Evolutionary conservation across 768 basidiomycete species (phyloP).

Genomic region (Leccinum ochraceum): DNA sequence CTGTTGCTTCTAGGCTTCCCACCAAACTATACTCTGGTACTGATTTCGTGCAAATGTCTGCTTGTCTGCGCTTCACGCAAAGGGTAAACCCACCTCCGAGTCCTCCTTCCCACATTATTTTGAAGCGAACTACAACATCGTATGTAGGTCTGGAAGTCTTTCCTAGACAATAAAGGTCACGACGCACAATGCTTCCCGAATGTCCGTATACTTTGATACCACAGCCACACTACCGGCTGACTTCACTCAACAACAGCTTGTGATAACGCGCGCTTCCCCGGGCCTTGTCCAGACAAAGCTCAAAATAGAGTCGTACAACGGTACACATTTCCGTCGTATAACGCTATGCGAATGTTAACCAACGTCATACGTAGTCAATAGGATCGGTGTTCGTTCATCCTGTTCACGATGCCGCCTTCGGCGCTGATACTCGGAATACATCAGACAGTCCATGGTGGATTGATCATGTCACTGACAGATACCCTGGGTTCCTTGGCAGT

Average conservation of each 20-base stretch:
- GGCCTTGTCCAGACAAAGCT: conserved; percentile 70
- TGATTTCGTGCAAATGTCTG: conserved; percentile 45
- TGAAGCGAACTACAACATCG: conserved; percentile 4
- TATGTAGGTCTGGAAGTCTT: conserved; percentile 74
- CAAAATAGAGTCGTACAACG: conserved; percentile 72
- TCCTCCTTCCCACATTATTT: not conserved
- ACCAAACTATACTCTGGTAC: not conserved
- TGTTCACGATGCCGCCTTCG: not conserved
- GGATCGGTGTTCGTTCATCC: conserved; percentile 64
- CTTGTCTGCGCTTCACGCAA: conserved; percentile 70
- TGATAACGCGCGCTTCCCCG: conserved; percentile 65
- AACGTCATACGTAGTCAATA: conserved; percentile 56
- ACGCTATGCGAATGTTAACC: not conserved
- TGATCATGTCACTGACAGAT: conserved; percentile 80
- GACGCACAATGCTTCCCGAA: conserved; percentile 81
- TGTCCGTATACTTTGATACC: conserved; percentile 39
- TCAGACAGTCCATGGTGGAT: conserved; percentile 73
- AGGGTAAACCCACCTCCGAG: conserved; percentile 39
- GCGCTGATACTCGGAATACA: not conserved
- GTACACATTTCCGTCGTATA: conserved; percentile 40
- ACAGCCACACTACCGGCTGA: not conserved
- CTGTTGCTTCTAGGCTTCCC: not conserved
- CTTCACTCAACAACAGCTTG: conserved; percentile 46
- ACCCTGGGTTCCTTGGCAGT: conserved; percentile 85
- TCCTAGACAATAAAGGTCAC: conserved; percentile 76